Conservation (phyloP, 108 stramenopile species). For the Fragilariopsis cylindrus region DNA sequence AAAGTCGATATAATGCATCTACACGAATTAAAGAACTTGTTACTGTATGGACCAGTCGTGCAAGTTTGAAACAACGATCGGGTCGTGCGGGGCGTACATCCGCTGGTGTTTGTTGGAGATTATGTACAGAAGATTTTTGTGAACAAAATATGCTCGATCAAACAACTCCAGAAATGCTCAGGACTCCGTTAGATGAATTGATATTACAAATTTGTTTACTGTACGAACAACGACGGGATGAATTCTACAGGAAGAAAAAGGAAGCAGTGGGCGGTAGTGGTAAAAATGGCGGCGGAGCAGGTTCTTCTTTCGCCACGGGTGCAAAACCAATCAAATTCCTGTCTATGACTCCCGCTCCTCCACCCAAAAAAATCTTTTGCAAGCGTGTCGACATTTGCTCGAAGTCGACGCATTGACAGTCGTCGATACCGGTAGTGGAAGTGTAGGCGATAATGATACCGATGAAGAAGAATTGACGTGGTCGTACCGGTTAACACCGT, state of each 20-base stretch:
- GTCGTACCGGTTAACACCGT: conserved; percentile 66
- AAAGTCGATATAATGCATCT: conserved; percentile 94
- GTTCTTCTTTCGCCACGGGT: conserved; percentile 8
- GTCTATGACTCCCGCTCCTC: conserved; percentile 76
- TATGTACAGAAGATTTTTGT: conserved; percentile 84
- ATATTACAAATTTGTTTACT: conserved; percentile 86
- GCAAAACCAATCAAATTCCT: conserved; percentile 60
- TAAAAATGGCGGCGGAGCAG: background rate
- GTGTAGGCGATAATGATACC: conserved; percentile 4
- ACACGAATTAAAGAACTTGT: conserved; percentile 96
- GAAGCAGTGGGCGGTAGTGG: background rate
- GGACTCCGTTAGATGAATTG: conserved; percentile 98
- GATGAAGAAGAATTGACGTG: background rate
- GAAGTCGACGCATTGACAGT: conserved; percentile 63
- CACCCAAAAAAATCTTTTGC: conserved; percentile 45
- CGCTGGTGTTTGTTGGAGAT: conserved; percentile 76
- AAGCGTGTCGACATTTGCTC: conserved; percentile 60
- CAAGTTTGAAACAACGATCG: conserved; percentile 73
- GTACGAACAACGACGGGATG: conserved; percentile 43
- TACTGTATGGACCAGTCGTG: conserved; percentile 89
- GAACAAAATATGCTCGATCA: conserved; percentile 96
- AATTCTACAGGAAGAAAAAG: background rate
- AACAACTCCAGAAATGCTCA: conserved; percentile 96
- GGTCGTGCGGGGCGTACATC: conserved; percentile 90
- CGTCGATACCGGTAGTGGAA: conserved; percentile 14